These are phyloP conservation scores for Leccinellum rugosiceps DNA, from an alignment of 768 basidiomycete genomes.

Conservation along the genomic window DNA sequence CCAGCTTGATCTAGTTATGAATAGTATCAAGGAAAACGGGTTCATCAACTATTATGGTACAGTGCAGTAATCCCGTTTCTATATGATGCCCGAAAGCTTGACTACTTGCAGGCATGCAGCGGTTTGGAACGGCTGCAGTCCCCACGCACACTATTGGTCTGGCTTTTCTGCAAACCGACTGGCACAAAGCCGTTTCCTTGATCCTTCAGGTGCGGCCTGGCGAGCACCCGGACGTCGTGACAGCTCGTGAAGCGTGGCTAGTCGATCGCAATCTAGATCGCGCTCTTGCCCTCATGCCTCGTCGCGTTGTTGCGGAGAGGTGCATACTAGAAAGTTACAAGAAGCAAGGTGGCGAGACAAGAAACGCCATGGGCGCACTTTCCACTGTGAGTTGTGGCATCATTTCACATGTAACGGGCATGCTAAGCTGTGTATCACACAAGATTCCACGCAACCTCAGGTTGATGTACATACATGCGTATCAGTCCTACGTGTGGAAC, in stretches of 20 bases:
- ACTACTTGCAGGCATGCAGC: conserved; percentile 79
- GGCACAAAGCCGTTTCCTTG: conserved; percentile 82
- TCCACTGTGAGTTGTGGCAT: conserved; percentile 56
- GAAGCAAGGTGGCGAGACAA: conserved; percentile 71
- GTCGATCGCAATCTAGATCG: conserved; percentile 74
- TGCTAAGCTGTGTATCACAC: conserved; percentile 2
- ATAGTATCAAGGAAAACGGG: conserved; percentile 74
- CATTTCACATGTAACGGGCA: not conserved
- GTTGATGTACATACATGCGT: conserved; percentile 97
- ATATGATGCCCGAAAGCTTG: not conserved
- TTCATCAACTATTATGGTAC: conserved; percentile 98
- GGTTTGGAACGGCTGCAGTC: conserved; percentile 95
- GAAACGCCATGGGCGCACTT: conserved; percentile 85
- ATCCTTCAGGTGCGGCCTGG: conserved; percentile 82
- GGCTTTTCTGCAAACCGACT: conserved; percentile 83
- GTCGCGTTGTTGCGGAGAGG: conserved; percentile 90
- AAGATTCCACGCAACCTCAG: conserved; percentile 95
- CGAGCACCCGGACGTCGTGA: conserved; percentile 88
- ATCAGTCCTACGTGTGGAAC: conserved; percentile 99
- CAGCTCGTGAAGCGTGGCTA: conserved; percentile 86
- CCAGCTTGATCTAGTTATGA: conserved; percentile 71
- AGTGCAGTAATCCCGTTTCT: not conserved
- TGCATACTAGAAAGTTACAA: conserved; percentile 88
- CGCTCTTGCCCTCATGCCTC: conserved; percentile 83
- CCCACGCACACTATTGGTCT: conserved; percentile 95